Evolutionary conservation across 345 rosid genomes (phyloP).

Genomic region (Capsella bursapastoris): DNA sequence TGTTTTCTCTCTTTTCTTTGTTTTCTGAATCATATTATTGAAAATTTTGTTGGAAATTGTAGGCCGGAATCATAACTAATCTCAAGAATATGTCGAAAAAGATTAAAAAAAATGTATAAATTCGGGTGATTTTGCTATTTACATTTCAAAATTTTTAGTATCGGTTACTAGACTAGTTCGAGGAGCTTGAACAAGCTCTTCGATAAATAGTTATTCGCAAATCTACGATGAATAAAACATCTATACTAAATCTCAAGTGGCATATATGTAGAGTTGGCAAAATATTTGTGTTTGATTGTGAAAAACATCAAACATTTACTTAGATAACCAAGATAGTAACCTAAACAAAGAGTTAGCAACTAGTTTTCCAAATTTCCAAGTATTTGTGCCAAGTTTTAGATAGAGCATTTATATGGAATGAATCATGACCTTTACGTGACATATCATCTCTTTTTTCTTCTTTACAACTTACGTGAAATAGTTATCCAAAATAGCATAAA

Average conservation of each 20-base stretch:
- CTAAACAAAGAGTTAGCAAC: slow-evolving; percentile 2
- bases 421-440: slow-evolving; percentile 22
- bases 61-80: too few species aligned
- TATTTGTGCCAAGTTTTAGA: slow-evolving; percentile 4
- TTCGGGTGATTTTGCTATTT: too few species aligned
- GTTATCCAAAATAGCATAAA: slow-evolving; percentile 30
- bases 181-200: background rate
- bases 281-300: background rate
- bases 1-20: slow-evolving; percentile 32
- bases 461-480: background rate
- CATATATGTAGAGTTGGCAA: background rate
- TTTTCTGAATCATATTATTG: slow-evolving; percentile 13
- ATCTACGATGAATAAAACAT: background rate
- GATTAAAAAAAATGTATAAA: too few species aligned
- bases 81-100: too few species aligned
- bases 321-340: background rate
- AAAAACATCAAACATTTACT: background rate
- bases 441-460: background rate
- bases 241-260: background rate
- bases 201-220: background rate
- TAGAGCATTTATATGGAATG: slow-evolving; percentile 2
- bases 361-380: slow-evolving; percentile 16
- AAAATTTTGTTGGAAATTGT: background rate
- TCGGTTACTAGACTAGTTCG: background rate
- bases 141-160: background rate